Conservation (phyloP, 2,329 filamentous ascomycete genomes). For the Aureobasidium leucospermi region DNA sequence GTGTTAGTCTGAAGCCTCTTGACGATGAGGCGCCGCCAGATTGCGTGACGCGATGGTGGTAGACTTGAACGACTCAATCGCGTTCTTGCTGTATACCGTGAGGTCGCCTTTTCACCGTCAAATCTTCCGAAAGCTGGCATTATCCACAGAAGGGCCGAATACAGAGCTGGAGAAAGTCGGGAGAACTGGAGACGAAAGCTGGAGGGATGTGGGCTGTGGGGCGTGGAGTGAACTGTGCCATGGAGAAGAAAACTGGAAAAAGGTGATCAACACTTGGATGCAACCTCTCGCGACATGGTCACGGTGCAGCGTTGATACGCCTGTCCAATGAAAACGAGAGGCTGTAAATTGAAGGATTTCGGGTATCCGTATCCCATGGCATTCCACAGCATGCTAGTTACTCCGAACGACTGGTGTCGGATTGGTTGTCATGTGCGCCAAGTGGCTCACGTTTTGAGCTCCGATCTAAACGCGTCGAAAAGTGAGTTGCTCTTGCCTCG, state of each 20-base stretch:
- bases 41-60: not conserved
- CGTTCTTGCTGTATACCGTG: not conserved
- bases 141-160: slow-evolving; percentile 12
- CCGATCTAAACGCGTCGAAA: not conserved
- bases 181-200: slow-evolving; percentile 42
- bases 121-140: slow-evolving; percentile 1
- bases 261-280: not conserved
- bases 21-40: not conserved
- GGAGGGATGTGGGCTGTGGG: slow-evolving; percentile 25
- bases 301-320: not conserved
- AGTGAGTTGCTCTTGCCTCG: not conserved
- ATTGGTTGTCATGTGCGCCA: not conserved
- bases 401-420: not conserved
- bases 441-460: not conserved
- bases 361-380: not conserved
- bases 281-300: not conserved
- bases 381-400: slow-evolving; percentile 7
- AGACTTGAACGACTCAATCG: not conserved
- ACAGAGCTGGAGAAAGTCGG: slow-evolving; percentile 47
- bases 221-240: slow-evolving; percentile 8
- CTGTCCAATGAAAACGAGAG: not conserved
- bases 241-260: slow-evolving; percentile 6
- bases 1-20: not conserved
- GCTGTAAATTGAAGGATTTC: not conserved
- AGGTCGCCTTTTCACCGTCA: not conserved